Percentiles rank a stretch among this genome's conserved stretches.
phyloP scores from a whole-genome alignment of 2,329 filamentous ascomycete genomes.

The Rutstroemia sp. region DNA sequence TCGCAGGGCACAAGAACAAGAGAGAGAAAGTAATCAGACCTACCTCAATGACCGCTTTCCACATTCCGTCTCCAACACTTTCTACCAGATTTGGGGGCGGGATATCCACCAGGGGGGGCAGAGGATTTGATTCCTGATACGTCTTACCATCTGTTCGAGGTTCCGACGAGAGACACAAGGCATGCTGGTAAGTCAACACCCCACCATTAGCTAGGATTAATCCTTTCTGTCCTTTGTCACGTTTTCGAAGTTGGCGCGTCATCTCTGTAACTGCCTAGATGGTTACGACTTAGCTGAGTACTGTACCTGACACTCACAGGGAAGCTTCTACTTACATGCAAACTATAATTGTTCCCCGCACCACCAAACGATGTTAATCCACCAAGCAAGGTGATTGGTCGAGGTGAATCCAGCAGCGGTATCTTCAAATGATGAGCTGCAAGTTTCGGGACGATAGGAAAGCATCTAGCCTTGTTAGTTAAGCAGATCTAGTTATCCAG shows the following conservation, averaged over 20 bases:
- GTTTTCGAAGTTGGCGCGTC: slow-evolving; percentile 38
- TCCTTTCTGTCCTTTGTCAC: slow-evolving; percentile 38
- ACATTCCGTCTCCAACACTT: slow-evolving; percentile 32
- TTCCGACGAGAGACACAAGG: slow-evolving; percentile 45
- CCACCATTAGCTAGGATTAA: slow-evolving; percentile 60
- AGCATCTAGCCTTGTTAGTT: too few relatives aligned
- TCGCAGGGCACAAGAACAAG: background rate
- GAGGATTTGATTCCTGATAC: slow-evolving; percentile 41
- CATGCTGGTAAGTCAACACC: slow-evolving; percentile 57
- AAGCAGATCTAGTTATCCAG: too few relatives aligned
- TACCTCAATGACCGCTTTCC: slow-evolving; percentile 47
- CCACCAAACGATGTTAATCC: slow-evolving; percentile 63
- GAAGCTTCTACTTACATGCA: slow-evolving; percentile 44
- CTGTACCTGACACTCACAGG: too few relatives aligned
- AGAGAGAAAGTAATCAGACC: slow-evolving; percentile 11
- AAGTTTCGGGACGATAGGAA: slow-evolving; percentile 62
- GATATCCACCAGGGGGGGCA: slow-evolving; percentile 34
- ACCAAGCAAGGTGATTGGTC: slow-evolving; percentile 53
- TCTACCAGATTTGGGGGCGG: slow-evolving; percentile 37
- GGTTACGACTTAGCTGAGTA: background rate
- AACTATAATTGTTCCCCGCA: slow-evolving; percentile 64
- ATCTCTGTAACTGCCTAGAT: slow-evolving; percentile 45
- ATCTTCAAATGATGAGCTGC: slow-evolving; percentile 53
- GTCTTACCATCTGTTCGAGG: slow-evolving; percentile 29
- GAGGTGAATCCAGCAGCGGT: slow-evolving; percentile 36